A percentile compares a stretch with the other conserved stretches of the same genome.
Evolutionary conservation across 495 filamentous ascomycete genomes (phyloP).

Genomic region (Bombardia bombarda): DNA sequence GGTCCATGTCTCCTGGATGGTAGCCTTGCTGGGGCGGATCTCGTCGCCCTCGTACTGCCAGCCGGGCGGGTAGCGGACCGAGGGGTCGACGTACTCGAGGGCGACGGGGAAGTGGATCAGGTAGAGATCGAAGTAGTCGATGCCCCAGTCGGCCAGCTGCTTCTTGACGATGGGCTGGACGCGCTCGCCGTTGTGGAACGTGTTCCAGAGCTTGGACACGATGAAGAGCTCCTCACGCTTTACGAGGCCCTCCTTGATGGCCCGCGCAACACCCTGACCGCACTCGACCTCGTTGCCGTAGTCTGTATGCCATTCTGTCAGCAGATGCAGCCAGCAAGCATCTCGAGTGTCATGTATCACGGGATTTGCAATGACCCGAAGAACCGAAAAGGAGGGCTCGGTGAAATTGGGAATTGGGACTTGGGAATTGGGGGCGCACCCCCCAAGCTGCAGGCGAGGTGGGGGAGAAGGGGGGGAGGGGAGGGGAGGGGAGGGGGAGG

Average conservation of each 20-base stretch:
- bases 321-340: no score
- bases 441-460: slow-evolving; percentile 10
- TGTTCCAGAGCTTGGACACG: slow-evolving; percentile 89
- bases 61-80: slow-evolving; percentile 70
- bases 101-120: slow-evolving; percentile 78
- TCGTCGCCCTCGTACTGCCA: slow-evolving; percentile 58
- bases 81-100: slow-evolving; percentile 70
- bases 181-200: slow-evolving; percentile 67
- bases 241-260: slow-evolving; percentile 78
- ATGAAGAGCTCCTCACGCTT: slow-evolving; percentile 86
- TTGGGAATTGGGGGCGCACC: slow-evolving; percentile 1
- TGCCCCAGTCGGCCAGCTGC: slow-evolving; percentile 69
- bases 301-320: no score
- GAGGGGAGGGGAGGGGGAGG: background rate
- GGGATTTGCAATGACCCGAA: slow-evolving; percentile 7
- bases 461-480: slow-evolving; percentile 18
- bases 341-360: slow-evolving; percentile 2
- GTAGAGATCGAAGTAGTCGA: slow-evolving; percentile 83
- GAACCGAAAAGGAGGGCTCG: slow-evolving; percentile 10
- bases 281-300: slow-evolving; percentile 85
- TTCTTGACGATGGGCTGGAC: slow-evolving; percentile 66
- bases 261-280: slow-evolving; percentile 77
- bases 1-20: slow-evolving; percentile 82
- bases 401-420: slow-evolving; percentile 5
- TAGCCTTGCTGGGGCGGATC: slow-evolving; percentile 55